Percentiles rank a stretch among this genome's conserved stretches.
Conservation (phyloP, 2,329 filamentous ascomycete genomes). For the Coniochaeta hoffmannii region DNA sequence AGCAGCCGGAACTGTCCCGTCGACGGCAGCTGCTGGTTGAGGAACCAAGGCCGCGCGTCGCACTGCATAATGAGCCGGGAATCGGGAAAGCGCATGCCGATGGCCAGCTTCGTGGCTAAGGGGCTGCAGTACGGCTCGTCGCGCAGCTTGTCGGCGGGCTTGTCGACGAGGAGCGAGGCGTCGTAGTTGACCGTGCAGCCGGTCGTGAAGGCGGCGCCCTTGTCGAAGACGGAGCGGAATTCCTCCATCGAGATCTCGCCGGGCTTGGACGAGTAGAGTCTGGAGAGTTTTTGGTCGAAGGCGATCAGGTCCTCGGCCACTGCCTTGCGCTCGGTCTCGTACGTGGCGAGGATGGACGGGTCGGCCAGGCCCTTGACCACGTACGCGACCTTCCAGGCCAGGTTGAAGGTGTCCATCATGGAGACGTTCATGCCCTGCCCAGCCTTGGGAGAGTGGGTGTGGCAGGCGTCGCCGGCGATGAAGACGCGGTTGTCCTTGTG, state of each 20-base stretch:
- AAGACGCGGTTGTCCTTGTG: conserved; percentile 45
- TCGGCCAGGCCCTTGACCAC: conserved; percentile 24
- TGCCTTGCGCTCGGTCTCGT: conserved; percentile 37
- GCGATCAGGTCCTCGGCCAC: conserved; percentile 54
- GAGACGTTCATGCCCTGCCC: conserved; percentile 56
- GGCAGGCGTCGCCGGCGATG: conserved; percentile 47
- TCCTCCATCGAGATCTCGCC: conserved; percentile 49
- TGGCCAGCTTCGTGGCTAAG: not conserved
- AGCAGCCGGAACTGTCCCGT: not conserved
- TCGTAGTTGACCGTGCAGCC: not conserved
- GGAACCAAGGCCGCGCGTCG: not conserved
- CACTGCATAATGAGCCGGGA: not conserved
- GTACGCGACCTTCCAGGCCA: conserved; percentile 36
- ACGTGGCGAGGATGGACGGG: conserved; percentile 29
- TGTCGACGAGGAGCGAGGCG: not conserved
- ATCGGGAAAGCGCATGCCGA: not conserved
- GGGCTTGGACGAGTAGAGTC: conserved; percentile 40
- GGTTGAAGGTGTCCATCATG: conserved; percentile 48
- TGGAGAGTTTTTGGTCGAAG: conserved; percentile 41
- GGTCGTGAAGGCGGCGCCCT: not conserved
- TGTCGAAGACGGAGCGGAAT: conserved; percentile 25
- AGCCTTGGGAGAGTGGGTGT: conserved; percentile 40
- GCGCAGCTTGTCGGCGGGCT: not conserved
- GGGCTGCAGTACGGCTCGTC: not conserved
- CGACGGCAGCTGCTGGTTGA: not conserved